phyloP scores from a whole-genome alignment of 2,329 filamentous ascomycete genomes.

The Aspergillus sojae region DNA sequence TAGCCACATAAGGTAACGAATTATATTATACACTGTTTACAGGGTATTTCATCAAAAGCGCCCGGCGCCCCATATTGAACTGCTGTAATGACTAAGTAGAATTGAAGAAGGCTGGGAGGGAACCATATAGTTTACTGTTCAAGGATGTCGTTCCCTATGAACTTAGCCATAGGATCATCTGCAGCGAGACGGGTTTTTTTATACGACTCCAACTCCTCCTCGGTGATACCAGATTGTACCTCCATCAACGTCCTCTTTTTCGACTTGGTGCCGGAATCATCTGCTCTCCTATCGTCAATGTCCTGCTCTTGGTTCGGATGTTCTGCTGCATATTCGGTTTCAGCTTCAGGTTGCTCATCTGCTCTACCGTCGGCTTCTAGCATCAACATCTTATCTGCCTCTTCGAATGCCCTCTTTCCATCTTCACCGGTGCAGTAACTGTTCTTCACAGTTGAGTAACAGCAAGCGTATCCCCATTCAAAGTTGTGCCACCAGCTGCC shows the following conservation, averaged over 20 bases:
- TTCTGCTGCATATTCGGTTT: conserved; percentile 21
- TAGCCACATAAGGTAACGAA: neutral
- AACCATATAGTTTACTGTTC: conserved; percentile 37
- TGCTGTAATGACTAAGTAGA: neutral
- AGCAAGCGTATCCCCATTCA: conserved; percentile 94
- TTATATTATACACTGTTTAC: conserved; percentile 8
- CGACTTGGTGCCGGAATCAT: conserved; percentile 34
- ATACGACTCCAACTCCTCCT: conserved; percentile 86
- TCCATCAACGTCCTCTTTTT: conserved; percentile 79
- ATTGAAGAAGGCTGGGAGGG: neutral
- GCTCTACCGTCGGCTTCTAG: conserved; percentile 34
- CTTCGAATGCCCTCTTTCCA: conserved; percentile 78
- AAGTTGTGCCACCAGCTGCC: conserved; percentile 98
- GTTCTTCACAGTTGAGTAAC: conserved; percentile 91
- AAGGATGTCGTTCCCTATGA: conserved; percentile 73
- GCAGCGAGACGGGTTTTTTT: conserved; percentile 72
- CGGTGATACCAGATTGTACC: conserved; percentile 74
- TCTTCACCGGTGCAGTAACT: conserved; percentile 96
- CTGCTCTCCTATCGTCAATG: conserved; percentile 30
- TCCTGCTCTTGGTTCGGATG: conserved; percentile 31
- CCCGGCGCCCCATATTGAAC: conserved; percentile 16
- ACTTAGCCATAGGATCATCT: conserved; percentile 84
- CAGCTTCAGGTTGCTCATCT: conserved; percentile 14
- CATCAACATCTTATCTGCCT: conserved; percentile 65
- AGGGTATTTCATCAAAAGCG: conserved; percentile 13